A percentile compares a stretch with the other conserved stretches of the same genome.
phyloP scores from a whole-genome alignment of 2,329 filamentous ascomycete species.

The Diplocarpon rosae region DNA sequence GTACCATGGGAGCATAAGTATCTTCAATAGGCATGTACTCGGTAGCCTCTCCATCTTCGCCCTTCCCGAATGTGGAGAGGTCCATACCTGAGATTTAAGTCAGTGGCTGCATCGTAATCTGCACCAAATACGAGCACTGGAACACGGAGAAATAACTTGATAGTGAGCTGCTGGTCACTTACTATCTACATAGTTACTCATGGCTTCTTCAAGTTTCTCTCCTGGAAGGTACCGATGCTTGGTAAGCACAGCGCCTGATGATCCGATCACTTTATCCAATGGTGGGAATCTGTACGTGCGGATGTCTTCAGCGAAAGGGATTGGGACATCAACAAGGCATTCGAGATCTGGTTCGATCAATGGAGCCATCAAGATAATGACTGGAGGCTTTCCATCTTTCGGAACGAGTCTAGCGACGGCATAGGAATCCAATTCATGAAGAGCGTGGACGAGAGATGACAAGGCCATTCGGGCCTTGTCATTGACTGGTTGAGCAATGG shows the following conservation, averaged over 20 bases:
- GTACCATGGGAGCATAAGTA: constrained; percentile 74
- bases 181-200: constrained; percentile 83
- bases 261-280: constrained; percentile 73
- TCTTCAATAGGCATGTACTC: constrained; percentile 76
- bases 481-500: constrained; percentile 66
- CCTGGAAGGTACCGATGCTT: constrained; percentile 77
- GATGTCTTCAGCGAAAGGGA: constrained; percentile 90
- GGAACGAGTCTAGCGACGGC: constrained; percentile 76
- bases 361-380: constrained; percentile 69
- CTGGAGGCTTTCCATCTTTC: constrained; percentile 72
- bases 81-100: constrained; percentile 50
- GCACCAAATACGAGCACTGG: not conserved
- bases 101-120: not conserved
- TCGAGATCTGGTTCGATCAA: constrained; percentile 69
- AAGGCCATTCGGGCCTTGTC: constrained; percentile 75
- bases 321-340: constrained; percentile 76
- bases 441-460: constrained; percentile 79
- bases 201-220: constrained; percentile 62
- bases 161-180: not conserved
- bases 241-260: constrained; percentile 69
- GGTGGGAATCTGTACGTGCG: constrained; percentile 86
- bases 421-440: constrained; percentile 75
- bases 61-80: constrained; percentile 55
- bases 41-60: constrained; percentile 54
- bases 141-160: too few species aligned